These are phyloP conservation scores for Leccinum subgranulosum DNA, from an alignment of 768 basidiomycete genomes.

Conservation along the genomic window DNA sequence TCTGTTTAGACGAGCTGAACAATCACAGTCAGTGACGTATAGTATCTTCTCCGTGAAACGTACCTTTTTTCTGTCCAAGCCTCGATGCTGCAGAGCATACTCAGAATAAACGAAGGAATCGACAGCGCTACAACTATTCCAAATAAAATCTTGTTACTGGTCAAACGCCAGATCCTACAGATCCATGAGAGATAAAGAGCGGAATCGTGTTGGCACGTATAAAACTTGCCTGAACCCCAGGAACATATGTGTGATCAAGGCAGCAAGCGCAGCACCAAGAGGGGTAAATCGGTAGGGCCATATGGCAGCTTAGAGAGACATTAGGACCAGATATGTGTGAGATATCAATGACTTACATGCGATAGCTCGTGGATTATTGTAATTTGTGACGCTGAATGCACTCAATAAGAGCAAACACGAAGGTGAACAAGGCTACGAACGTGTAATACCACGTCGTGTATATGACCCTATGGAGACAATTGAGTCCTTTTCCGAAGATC, in stretches of 20 bases:
- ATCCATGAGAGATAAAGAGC: not conserved
- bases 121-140: not conserved
- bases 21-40: not conserved
- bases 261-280: not conserved
- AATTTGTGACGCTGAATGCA: not conserved
- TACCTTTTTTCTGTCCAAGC: not conserved
- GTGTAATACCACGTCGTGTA: not conserved
- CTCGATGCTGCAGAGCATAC: not conserved
- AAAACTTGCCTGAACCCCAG: not conserved
- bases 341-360: not conserved
- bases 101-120: not conserved
- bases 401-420: not conserved
- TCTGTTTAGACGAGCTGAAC: not conserved
- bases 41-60: not conserved
- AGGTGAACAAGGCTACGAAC: not conserved
- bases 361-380: not conserved
- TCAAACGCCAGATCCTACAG: not conserved
- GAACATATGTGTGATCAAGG: not conserved
- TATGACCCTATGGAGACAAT: not conserved
- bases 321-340: not conserved
- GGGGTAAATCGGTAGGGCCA: not conserved
- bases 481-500: not conserved
- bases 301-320: not conserved
- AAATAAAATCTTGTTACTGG: not conserved
- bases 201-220: not conserved